Conservation (phyloP, 2,329 filamentous ascomycete genomes). For the Trichothecium sympodiale region DNA sequence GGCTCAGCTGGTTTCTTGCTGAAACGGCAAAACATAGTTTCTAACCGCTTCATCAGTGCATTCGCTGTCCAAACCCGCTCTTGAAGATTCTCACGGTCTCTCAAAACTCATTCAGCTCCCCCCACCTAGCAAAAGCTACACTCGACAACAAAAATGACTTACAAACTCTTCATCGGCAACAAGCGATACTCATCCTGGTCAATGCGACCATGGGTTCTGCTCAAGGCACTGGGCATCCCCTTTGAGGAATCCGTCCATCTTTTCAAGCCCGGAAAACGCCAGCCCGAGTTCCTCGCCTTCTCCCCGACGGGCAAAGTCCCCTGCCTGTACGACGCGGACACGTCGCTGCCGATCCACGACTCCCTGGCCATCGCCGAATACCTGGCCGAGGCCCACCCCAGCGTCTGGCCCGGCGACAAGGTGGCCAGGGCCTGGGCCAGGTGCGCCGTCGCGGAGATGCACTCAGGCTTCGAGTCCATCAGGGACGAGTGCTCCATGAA, state of each 20-base stretch:
- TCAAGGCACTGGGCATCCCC: slow-evolving; percentile 29
- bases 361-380: slow-evolving; percentile 37
- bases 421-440: slow-evolving; percentile 30
- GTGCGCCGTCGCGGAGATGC: slow-evolving; percentile 34
- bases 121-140: too few relatives aligned
- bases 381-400: slow-evolving; percentile 29
- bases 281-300: slow-evolving; percentile 22
- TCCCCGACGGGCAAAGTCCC: slow-evolving; percentile 32
- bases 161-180: slow-evolving; percentile 29
- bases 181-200: slow-evolving; percentile 36
- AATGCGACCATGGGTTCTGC: slow-evolving; percentile 32
- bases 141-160: slow-evolving; percentile 25
- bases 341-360: slow-evolving; percentile 27
- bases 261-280: slow-evolving; percentile 15
- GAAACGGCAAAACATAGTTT: too few relatives aligned
- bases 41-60: too few relatives aligned
- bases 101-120: too few relatives aligned
- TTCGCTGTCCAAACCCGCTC: too few relatives aligned
- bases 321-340: slow-evolving; percentile 23
- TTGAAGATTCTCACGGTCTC: too few relatives aligned
- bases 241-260: slow-evolving; percentile 27
- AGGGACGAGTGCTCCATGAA: slow-evolving; percentile 32
- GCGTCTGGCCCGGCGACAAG: slow-evolving; percentile 28
- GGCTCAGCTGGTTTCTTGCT: too few relatives aligned
- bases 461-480: slow-evolving; percentile 28